Evolutionary conservation across 257 asterid species (phyloP).

Genomic region (Scutellaria minor): DNA sequence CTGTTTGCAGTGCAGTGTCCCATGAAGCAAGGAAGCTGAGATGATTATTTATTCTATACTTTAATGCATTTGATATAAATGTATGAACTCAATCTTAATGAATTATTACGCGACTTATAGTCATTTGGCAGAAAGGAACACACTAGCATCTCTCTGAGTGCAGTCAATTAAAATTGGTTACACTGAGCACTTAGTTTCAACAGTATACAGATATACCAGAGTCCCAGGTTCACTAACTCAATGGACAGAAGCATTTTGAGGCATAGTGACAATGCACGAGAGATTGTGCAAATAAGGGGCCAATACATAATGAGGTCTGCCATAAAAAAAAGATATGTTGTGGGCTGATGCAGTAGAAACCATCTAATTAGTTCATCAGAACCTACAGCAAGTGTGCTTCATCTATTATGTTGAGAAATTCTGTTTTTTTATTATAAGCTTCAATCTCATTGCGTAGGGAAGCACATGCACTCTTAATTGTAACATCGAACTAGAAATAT

Average conservation of each 20-base stretch:
- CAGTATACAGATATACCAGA: too few species aligned
- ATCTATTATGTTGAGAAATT: not conserved
- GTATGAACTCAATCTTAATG: not conserved
- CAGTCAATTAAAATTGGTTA: not conserved
- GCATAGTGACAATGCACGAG: not conserved
- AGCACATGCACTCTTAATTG: slow-evolving; percentile 12
- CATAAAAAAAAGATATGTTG: not conserved
- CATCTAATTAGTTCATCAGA: not conserved
- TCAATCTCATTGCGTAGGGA: not conserved
- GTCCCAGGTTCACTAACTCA: not conserved
- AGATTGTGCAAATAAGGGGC: not conserved
- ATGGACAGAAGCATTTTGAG: not conserved
- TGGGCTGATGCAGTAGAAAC: not conserved
- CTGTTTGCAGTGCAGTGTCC: not conserved
- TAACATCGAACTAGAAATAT: not conserved
- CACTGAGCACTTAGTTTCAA: not conserved
- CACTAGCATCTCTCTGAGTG: not conserved
- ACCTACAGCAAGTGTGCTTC: not conserved
- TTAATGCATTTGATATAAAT: not conserved
- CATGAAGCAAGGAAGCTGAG: not conserved
- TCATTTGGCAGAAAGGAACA: not conserved
- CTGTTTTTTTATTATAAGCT: not conserved
- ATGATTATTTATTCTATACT: not conserved
- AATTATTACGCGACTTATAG: not conserved
- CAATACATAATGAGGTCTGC: not conserved